Evolutionary conservation across 345 rosid species (phyloP), one percentile per base, ranked within the genome.

Genomic region (Mercurialis annua): DNA sequence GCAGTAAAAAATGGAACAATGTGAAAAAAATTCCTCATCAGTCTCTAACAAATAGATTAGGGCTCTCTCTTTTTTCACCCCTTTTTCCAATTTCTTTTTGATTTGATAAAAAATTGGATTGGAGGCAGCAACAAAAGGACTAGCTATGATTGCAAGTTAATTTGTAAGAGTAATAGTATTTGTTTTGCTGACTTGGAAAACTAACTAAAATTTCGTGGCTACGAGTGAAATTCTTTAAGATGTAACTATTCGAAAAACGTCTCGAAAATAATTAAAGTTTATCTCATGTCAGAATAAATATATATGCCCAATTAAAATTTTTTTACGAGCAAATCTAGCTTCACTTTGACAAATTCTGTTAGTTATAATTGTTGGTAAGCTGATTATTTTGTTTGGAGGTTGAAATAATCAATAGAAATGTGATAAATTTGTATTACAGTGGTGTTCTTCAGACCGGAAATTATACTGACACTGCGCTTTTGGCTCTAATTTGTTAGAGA

Each of bases 1-100:
- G 57, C 33, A 29, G 66, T 51, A 53, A 77, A 15, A 68, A 79
- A 58, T 34, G 52, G 66, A 5, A 71, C 59, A 72, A 59, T 23
- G 20, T 71, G 46, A 55, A 12, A 74, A 42, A 62, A 73, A 44
- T 64, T 68, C 82, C 47, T 73, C 91, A 82, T 86, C 50, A 68
- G 71, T 75, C 65, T 58, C 59, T 61, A 26, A 20, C 56, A 59
- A 66, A 30, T 66, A 55, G 65, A 57, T 30, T 71, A 7, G 26
- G 40, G 51, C 24, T 20, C 3, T 5, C 6, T 3, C 3, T 49
- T 3, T 49, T 12, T 54, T 54, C 14, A 23, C 12, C 15, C 6
- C 6, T 10, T 54, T 27, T 10, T 54, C 14, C 14, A 26, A 1
- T 54, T 27, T 26, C 12, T 33, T 4, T 14, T 24, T 10, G 56